Percentiles rank a stretch among this genome's conserved stretches.
These are phyloP conservation scores for Kazachstania taianensis DNA, from an alignment of 805 yeast genomes.

Conservation along the genomic window DNA sequence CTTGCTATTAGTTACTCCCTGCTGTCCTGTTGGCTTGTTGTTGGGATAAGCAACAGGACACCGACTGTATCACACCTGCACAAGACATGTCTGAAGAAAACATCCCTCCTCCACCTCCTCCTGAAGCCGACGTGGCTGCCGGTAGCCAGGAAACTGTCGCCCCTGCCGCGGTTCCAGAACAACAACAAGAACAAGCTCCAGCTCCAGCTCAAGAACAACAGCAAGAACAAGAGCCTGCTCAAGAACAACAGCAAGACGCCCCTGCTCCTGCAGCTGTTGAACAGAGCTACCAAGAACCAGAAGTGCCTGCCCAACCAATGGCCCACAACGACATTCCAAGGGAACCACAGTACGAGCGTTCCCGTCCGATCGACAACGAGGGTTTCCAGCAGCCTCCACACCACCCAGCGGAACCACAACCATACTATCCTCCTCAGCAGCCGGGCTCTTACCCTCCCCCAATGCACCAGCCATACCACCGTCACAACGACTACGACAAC, in stretches of 20 bases:
- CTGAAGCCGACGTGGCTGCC: too few species aligned
- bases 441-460: too few species aligned
- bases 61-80: too few species aligned
- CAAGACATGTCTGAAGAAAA: too few species aligned
- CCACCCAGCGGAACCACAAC: constrained; percentile 14
- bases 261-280: neutral
- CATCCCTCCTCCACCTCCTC: too few species aligned
- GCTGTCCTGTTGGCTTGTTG: too few species aligned
- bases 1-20: too few species aligned
- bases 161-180: constrained; percentile 3
- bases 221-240: constrained; percentile 6
- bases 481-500: constrained; percentile 14
- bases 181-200: constrained; percentile 4
- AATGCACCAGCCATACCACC: constrained; percentile 13
- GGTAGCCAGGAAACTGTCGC: neutral
- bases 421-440: constrained; percentile 11
- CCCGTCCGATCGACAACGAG: neutral
- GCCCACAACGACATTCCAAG: constrained; percentile 7
- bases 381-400: constrained; percentile 6
- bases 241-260: constrained; percentile 3
- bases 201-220: constrained; percentile 4
- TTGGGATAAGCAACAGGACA: too few species aligned
- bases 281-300: constrained; percentile 3
- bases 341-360: constrained; percentile 5
- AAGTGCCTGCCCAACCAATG: constrained; percentile 1